Percentiles rank a stretch among this genome's conserved stretches.
Conservation (phyloP, 2,329 filamentous ascomycete genomes). For the Pseudocercospora musae region DNA sequence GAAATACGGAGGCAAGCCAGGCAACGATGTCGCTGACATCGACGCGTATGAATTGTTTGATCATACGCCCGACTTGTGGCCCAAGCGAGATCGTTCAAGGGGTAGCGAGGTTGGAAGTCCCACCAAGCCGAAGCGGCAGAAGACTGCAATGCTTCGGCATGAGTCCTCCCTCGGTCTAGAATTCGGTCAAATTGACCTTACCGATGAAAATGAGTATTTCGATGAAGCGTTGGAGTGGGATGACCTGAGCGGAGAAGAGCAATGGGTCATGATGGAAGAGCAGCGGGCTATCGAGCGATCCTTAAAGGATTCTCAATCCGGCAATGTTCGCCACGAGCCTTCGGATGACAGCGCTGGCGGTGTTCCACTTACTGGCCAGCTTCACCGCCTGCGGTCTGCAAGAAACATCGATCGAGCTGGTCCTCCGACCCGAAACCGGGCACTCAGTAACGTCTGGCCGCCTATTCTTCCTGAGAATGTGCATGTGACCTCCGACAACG, state of each 20-base stretch:
- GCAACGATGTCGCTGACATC: neutral
- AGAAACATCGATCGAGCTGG: neutral
- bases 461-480: neutral
- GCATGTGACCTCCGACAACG: neutral
- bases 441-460: neutral
- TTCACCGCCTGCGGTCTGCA: neutral
- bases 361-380: neutral
- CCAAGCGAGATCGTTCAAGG: neutral
- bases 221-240: neutral
- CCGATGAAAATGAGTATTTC: neutral
- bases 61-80: neutral
- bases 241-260: neutral
- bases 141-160: neutral
- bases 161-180: neutral
- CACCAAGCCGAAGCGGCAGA: neutral
- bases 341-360: neutral
- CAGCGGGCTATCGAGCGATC: neutral
- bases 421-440: neutral
- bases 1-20: neutral
- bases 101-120: neutral
- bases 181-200: neutral
- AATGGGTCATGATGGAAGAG: neutral
- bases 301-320: neutral
- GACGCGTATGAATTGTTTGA: neutral
- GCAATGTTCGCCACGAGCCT: neutral